These are phyloP conservation scores for Penicillium bialowiezense DNA, from an alignment of 495 filamentous ascomycete species.

Conservation along the genomic window DNA sequence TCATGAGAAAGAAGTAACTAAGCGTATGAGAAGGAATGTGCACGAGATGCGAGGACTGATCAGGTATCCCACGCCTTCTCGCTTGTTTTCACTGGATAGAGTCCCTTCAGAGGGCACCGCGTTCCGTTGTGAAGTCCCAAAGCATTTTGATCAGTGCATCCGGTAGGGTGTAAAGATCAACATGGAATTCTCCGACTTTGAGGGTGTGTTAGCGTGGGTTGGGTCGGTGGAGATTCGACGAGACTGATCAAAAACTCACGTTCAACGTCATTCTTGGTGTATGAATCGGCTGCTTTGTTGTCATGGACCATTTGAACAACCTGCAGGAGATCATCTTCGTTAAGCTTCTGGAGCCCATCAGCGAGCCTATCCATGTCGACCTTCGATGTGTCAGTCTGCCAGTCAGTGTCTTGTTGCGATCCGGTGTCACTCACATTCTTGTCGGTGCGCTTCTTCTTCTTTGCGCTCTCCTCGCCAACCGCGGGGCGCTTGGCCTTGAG, in stretches of 20 bases:
- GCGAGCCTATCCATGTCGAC: constrained; percentile 97
- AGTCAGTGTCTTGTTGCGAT: neutral
- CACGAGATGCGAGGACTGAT: neutral
- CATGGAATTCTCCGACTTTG: constrained; percentile 93
- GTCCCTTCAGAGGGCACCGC: constrained; percentile 33
- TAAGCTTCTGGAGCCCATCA: constrained; percentile 79
- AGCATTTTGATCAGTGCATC: constrained; percentile 79
- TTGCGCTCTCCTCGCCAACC: constrained; percentile 56
- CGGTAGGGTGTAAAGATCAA: constrained; percentile 94
- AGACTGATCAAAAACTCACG: too few species aligned
- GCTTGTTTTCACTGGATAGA: neutral
- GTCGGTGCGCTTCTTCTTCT: constrained; percentile 74
- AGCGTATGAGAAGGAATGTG: neutral
- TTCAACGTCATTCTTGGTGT: constrained; percentile 96
- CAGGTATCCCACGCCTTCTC: neutral
- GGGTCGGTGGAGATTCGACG: neutral
- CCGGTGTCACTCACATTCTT: constrained; percentile 53
- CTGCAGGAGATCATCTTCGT: constrained; percentile 85
- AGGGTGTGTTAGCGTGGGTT: neutral
- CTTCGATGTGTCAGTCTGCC: constrained; percentile 19
- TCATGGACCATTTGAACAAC: constrained; percentile 98
- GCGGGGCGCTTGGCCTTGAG: constrained; percentile 48
- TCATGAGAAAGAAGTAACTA: constrained; percentile 2
- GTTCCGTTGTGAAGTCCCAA: constrained; percentile 75
- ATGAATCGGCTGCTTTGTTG: constrained; percentile 86